Conservation (phyloP, 2,329 filamentous ascomycete genomes). For the Immersiporthe knoxdaviesiana region DNA sequence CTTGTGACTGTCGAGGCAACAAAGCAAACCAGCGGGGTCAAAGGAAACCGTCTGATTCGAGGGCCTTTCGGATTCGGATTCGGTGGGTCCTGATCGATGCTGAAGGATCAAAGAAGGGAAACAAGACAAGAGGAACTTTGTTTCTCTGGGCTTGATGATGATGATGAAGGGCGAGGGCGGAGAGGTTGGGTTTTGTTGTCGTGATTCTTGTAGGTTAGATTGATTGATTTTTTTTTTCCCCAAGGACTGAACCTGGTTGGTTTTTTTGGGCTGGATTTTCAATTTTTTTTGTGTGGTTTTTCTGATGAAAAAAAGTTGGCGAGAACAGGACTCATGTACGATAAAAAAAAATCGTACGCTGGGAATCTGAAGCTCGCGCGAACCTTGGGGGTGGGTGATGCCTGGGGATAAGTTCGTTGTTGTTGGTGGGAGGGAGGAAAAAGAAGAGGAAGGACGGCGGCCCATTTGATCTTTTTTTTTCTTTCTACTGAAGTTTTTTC, state of each 20-base stretch:
- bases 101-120: constrained; percentile 17
- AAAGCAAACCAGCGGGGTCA: constrained; percentile 30
- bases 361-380: constrained; percentile 50
- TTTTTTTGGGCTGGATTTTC: constrained; percentile 55
- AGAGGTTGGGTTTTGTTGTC: constrained; percentile 22
- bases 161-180: constrained; percentile 15
- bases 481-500: constrained; percentile 26
- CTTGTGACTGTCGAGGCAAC: constrained; percentile 18
- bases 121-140: constrained; percentile 27
- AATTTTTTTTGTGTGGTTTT: constrained; percentile 64
- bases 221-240: constrained; percentile 28
- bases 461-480: constrained; percentile 20
- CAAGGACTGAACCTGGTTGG: constrained; percentile 32
- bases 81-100: constrained; percentile 24
- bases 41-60: constrained; percentile 24
- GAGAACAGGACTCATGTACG: constrained; percentile 65
- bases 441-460: constrained; percentile 36
- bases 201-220: constrained; percentile 18
- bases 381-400: constrained; percentile 44
- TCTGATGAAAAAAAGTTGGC: constrained; percentile 53
- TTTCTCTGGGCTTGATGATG: constrained; percentile 22
- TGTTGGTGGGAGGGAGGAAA: constrained; percentile 42
- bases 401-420: constrained; percentile 52
- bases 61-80: constrained; percentile 23
- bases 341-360: constrained; percentile 49